phyloP scores from a whole-genome alignment of 306 rosid genomes.

The Quercus cerris region DNA sequence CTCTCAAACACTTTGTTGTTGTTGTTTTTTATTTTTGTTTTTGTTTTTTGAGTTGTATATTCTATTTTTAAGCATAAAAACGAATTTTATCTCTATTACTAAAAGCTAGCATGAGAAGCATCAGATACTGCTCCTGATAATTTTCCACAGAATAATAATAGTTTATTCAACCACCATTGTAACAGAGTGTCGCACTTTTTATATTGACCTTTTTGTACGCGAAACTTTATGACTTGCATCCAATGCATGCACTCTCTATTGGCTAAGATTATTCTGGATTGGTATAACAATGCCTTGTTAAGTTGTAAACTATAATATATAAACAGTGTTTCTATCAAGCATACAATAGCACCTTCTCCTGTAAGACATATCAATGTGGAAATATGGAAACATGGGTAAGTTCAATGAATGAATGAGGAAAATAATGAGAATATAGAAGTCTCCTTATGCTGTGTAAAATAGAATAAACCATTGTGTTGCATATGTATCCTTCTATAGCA shows the following conservation, averaged over 20 bases:
- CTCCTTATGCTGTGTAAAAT: not conserved
- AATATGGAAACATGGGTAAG: not conserved
- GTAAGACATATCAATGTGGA: not conserved
- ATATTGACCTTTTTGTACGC: not conserved
- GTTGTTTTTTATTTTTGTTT: too few species aligned
- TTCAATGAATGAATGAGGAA: not conserved
- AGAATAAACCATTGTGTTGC: too few species aligned
- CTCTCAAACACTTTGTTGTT: not conserved
- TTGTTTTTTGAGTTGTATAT: not conserved
- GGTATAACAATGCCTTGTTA: too few species aligned
- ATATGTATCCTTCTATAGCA: too few species aligned
- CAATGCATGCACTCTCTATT: not conserved
- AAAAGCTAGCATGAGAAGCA: constrained; percentile 12
- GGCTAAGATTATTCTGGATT: too few species aligned
- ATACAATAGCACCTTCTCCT: not conserved
- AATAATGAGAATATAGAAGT: not conserved
- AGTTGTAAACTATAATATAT: too few species aligned
- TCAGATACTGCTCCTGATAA: constrained; percentile 25
- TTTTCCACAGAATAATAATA: constrained; percentile 4
- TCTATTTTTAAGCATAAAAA: not conserved
- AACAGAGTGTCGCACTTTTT: not conserved
- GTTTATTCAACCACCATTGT: not conserved
- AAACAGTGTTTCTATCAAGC: not conserved
- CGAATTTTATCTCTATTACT: not conserved
- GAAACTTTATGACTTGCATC: not conserved